Evolutionary conservation across 2,329 filamentous ascomycete genomes (phyloP).

Genomic region (Allantophomopsis cytisporea): DNA sequence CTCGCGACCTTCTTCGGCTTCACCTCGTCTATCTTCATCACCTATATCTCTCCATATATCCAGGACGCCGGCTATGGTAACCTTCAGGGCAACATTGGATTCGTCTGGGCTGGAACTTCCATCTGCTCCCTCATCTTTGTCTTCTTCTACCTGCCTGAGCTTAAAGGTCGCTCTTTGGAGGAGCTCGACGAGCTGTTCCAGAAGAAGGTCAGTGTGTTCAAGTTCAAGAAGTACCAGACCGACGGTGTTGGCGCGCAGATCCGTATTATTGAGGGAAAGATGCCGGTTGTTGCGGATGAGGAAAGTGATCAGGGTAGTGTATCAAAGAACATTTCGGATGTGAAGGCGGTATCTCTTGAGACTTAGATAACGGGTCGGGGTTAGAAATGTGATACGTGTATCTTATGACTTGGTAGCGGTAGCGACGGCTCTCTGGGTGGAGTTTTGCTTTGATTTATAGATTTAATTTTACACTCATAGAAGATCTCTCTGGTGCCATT

Average conservation of each 20-base stretch:
- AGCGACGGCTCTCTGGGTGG: too few relatives aligned
- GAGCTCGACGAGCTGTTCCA: constrained; percentile 17
- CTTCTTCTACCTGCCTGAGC: constrained; percentile 15
- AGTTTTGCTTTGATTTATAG: too few relatives aligned
- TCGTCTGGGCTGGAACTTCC: constrained; percentile 13
- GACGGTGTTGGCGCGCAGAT: constrained; percentile 4
- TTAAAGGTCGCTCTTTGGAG: constrained; percentile 11
- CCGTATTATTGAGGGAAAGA: neutral
- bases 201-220: constrained; percentile 2
- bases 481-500: too few relatives aligned
- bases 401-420: too few relatives aligned
- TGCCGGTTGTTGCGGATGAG: too few relatives aligned
- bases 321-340: neutral
- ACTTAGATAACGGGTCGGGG: too few relatives aligned
- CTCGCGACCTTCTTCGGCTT: constrained; percentile 10
- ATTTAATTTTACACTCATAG: too few relatives aligned
- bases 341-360: neutral
- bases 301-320: too few relatives aligned
- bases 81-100: constrained; percentile 10
- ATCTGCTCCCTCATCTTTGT: constrained; percentile 11
- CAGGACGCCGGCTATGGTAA: constrained; percentile 13
- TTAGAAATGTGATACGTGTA: too few relatives aligned
- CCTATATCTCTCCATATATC: constrained; percentile 17
- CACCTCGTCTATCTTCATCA: neutral
- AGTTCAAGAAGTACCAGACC: constrained; percentile 4